Evolutionary conservation across 2,329 filamentous ascomycete genomes (phyloP), one percentile per base, ranked within the genome.

Genomic region (Fusarium liriodendri): DNA sequence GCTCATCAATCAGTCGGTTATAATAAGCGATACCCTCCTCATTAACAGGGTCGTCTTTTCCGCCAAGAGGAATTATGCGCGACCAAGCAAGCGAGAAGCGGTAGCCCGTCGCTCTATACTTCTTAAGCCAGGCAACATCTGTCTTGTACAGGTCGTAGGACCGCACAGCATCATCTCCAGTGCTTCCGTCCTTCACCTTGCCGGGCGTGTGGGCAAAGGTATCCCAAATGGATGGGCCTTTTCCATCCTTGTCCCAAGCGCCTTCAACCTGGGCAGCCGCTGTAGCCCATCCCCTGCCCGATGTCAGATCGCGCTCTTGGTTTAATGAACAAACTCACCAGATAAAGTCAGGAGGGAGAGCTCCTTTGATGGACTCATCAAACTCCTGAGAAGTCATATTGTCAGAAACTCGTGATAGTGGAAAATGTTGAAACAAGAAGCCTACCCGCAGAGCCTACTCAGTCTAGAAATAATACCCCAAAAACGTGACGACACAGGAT

Each of bases 61-160:
- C 90, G 20, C 90, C 90, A 6, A 91, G 83, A 0, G 91, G 90
- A 61, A 92, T 91, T 69, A 92, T 88, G 50, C 90, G 88, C 14
- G 89, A 88, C 90, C 90, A 92, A 5, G 90, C 89, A 29, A 92
- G 82, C 5, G 90, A 92, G 79, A 92, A 92, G 27, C 90, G 88
- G 78, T 92, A 92, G 5, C 87, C 88, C 67, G 87, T 86, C 18
- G 89, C 89, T 62, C 89, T 87, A 62, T 88, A 88, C 62, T 87
- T 80, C 79, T 90, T 91, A 76, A 92, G 82, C 35, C 91, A 84
- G 3, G 85, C 88, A 2, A 76, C 66, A 73, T 92, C 90, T 65
- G 89, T 83, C 65, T 82, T 81, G 73, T 83, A 85, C 3, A 84
- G 72, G 45, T 85, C 80, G 69, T 85, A 85, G 32, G 82, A 83